A percentile compares a stretch with the other conserved stretches of the same genome.
phyloP scores from a whole-genome alignment of 805 yeast genomes.

The Ogataea ganodermae region DNA sequence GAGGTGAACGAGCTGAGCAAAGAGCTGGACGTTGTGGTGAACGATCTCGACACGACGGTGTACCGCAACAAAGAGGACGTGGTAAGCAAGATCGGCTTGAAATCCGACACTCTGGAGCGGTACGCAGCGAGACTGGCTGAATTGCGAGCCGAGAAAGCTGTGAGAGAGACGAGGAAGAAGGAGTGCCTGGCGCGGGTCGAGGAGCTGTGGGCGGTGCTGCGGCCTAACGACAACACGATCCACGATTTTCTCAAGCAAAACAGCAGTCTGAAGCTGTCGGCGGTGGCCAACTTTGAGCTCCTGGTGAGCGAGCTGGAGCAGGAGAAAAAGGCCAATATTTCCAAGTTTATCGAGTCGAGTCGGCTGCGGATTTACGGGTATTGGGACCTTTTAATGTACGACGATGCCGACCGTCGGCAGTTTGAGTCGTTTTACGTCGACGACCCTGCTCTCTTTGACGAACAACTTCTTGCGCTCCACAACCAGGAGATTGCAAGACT shows the following conservation, averaged over 20 bases:
- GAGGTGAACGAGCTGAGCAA: constrained; percentile 8
- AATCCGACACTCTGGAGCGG: constrained; percentile 14
- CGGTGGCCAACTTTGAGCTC: constrained; percentile 50
- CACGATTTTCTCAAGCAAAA: constrained; percentile 43
- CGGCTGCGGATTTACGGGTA: constrained; percentile 57
- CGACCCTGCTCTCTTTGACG: constrained; percentile 49
- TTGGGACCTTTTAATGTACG: constrained; percentile 65
- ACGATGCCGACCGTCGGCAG: constrained; percentile 48
- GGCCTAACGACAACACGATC: constrained; percentile 34
- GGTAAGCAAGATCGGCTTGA: constrained; percentile 28
- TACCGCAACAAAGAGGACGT: constrained; percentile 21
- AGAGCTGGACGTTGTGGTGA: constrained; percentile 17
- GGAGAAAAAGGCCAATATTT: constrained; percentile 64
- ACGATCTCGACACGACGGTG: constrained; percentile 10
- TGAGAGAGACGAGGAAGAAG: constrained; percentile 41
- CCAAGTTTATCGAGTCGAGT: constrained; percentile 64
- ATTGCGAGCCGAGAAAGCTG: constrained; percentile 36
- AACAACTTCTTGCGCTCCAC: constrained; percentile 59
- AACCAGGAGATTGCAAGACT: constrained; percentile 61
- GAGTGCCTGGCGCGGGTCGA: constrained; percentile 37
- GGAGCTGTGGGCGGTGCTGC: constrained; percentile 47
- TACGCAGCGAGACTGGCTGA: constrained; percentile 15
- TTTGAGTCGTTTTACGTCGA: constrained; percentile 47
- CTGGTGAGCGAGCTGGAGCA: constrained; percentile 60
- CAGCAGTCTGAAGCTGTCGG: constrained; percentile 45